Base-by-base conservation (phyloP, 306 rosid species). In the Quercus wislizeni region DNA sequence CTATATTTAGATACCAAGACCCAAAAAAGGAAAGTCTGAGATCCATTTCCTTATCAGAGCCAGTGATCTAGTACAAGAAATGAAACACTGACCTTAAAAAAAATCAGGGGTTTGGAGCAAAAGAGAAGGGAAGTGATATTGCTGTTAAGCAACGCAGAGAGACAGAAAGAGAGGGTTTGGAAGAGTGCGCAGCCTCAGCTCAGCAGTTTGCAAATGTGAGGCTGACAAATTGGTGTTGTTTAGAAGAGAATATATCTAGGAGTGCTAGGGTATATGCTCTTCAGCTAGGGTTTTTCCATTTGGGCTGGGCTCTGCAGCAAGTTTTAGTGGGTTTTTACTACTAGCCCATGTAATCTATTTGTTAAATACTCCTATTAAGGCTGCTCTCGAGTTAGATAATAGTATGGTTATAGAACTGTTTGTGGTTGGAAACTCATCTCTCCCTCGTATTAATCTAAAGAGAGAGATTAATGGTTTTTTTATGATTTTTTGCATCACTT, bases 241-340 rank as follows among this genome's bases (percentile, higher is more conserved):
- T 8, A 8, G 46, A 25, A 55, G 19, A 17, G 82, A 51, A 77
- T 27, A 70, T 19, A 58, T 58, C 7, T 41, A 30, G 57, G 0
- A 1, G 52, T 46, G 20, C n/a, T 1, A 33, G 15, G 46, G 81
- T 74, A 79, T 76, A 76, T 80, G 59, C 78, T 79, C 46, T 43
- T 63, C 41, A 55, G 18, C 75, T 84, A 80, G 84, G 87, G 87
- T 80, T 84, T 84, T 73, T 38, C 18, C 4, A 4, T 35, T 6
- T 33, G 72, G 72, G 72, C 72, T 71, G 76, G 86, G 81, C 74
- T 63, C 79, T 82, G 79, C 81, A 70, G 55, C 46, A 4, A 33
- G 1, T 59, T 67, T 7, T 17, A 33, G 7, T 6, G 11, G 23
- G 5, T 58, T 23, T 59, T 59, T 59, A 38, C 46, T 1, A 38